Base-by-base conservation (phyloP, 2,329 filamentous ascomycete genomes). In the Fusarium proliferatum region DNA sequence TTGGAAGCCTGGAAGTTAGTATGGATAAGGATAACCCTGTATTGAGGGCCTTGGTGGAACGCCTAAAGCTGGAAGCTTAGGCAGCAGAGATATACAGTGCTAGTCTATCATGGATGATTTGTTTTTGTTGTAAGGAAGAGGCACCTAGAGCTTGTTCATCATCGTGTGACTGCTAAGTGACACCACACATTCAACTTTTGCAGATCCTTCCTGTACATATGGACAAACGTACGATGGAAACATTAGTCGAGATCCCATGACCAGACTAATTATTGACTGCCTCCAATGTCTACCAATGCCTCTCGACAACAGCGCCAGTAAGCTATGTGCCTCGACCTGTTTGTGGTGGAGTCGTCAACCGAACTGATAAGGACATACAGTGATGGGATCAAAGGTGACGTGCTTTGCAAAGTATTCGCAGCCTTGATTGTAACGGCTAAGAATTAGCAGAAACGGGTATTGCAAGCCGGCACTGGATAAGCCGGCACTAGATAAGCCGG, bases 91-190 rank as follows among this genome's bases (percentile, higher is more conserved):
- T 13, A 9, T 48, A 48, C 11, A 4, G 3, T 12, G 7, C 5
- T 28, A 48, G 6, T 28, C 23, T 16, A 26, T 17, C 0, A n/a
- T 11, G 9, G 7, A 9, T 26, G 9, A 45, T 26, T 26, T 12
- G 8, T 19, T n/a, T n/a, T n/a, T n/a, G 12, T 3, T 19, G 15
- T 5, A 9, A 45, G 0, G 3, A 19, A 13, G 10, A 10, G 19
- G 16, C 12, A 19, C 6, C 10, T 15, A 9, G 8, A n/a, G n/a
- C 13, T 10, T 42, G 21, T 15, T 0, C 3, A 1, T n/a, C 8
- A 5, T 0, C 6, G 21, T 15, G 21, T 8, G 9, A 3, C 5
- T 6, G 13, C 21, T 6, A 6, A 42, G 9, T 15, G 21, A 2
- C 21, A n/a, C n/a, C 39, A 23, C 16, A 16, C 41, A 10, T n/a